Base-by-base conservation (phyloP, 768 basidiomycete genomes). In the Terana coerulea region DNA sequence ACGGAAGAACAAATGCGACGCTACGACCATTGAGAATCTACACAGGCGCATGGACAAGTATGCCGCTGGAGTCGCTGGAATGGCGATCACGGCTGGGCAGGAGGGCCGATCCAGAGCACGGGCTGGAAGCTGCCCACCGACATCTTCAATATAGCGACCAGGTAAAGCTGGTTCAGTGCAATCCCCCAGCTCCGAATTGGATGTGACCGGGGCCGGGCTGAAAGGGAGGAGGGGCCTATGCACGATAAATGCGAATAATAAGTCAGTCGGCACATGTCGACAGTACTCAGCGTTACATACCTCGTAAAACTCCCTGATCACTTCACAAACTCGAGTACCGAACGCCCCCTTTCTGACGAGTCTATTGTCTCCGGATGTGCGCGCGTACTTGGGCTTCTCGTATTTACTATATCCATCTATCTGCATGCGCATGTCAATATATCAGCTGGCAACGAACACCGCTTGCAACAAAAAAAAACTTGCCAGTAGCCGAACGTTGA, bases 351-450 rank as follows among this genome's bases (percentile, higher is more conserved):
- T 12, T 4, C 39, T 40, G 26, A 50, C 42, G 29, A 31, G 45
- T 9, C 8, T 4, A 31, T 21, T 21, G 26, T 50, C 49, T 21
- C 25, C 25, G 6, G 25, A 21, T 8, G 45, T 29, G n/a, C 39
- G 49, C 10, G 42, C 34, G 40, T 50, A 50, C 49, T 50, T 50
- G 24, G 36, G 49, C 37, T 31, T 50, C 39, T 19, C n/a, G 17
- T 29, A 50, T 19, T 22, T 29, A 21, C 12, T 12, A 21, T 47
- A 47, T 33, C 45, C 45, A 22, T 19, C 17, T 3, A 47, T 22
- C 45, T 47, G 17, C 10, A 34, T 34, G 10, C 33, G 33, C 17
- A 34, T 34, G n/a, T n/a, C n/a, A n/a, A n/a, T n/a, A n/a, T n/a
- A n/a, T n/a, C n/a, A n/a, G n/a, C n/a, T n/a, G n/a, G n/a, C n/a